Base-by-base conservation (phyloP, 2,329 filamentous ascomycete species). In the Fusarium burgessii region DNA sequence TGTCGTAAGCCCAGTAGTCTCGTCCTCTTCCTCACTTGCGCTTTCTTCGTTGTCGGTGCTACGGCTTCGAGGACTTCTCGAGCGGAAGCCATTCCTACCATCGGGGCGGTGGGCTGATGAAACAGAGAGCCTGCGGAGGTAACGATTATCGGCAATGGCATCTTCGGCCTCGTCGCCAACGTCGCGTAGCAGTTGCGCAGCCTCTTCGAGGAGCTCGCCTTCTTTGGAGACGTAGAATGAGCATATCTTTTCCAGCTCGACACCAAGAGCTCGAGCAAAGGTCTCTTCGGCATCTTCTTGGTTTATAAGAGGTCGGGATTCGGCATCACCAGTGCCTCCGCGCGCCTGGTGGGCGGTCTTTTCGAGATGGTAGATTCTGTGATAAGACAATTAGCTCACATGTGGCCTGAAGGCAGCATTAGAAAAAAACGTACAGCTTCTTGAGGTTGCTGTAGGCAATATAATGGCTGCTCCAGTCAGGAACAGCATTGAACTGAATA, bases 381-480 rank as follows among this genome's bases (percentile, higher is more conserved):
- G 73, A 4, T 29, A 13, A 46, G 32, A 55, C 52, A 64, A 59
- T 70, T 67, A 72, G 69, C 51, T 32, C 12, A 15, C 8, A 2
- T 11, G 29, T 18, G 45, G 15, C 15, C 32, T 42, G 27, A 35
- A 32, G 7, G 12, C 10, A 40, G 35, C 23, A 25, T 14, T 13
- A 47, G n/a, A 27, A 43, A 27, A 43, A 45, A 58, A 86, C 92
- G 78, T 81, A 97, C 94, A 98, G 88, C 86, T 99, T 99, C 87
- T 99, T 99, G 76, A 99, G 88, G 78, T 98, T 98, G 84, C 95
- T 98, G 83, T 99, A 99, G 66, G 95, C 93, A 79, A 99, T 97
- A 82, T 99, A 99, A 82, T 98, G 91, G 77, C 91, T 95, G 85
- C 94, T 98, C 96, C 96, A 99, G 83, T 99, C 96, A n/a, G 96